Conservation (phyloP, 2,329 filamentous ascomycete species). For the Microcyclospora tardicrescens region DNA sequence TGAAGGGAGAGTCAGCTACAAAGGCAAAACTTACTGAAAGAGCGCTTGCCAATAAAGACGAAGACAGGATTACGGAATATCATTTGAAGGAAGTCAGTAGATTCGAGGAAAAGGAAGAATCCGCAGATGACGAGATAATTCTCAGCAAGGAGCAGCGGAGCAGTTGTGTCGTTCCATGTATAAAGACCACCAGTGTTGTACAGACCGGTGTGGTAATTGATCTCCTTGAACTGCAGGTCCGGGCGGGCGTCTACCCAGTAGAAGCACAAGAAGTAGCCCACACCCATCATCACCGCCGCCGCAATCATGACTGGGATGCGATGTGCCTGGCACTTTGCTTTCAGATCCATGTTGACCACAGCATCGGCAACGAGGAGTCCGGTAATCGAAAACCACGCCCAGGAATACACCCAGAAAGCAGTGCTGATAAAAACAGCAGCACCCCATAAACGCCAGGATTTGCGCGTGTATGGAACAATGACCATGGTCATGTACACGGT, state of each 20-base stretch:
- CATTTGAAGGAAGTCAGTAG: slow-evolving; percentile 23
- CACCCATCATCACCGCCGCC: slow-evolving; percentile 20
- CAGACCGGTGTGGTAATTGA: slow-evolving; percentile 29
- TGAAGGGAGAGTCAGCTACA: not conserved
- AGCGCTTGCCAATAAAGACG: slow-evolving; percentile 28
- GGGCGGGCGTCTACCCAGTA: slow-evolving; percentile 30
- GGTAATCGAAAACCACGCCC: slow-evolving; percentile 35
- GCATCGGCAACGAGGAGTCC: slow-evolving; percentile 30
- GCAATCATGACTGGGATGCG: slow-evolving; percentile 22
- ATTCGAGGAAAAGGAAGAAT: slow-evolving; percentile 30
- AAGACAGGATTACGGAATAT: slow-evolving; percentile 25
- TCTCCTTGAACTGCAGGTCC: slow-evolving; percentile 24
- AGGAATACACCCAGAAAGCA: slow-evolving; percentile 36
- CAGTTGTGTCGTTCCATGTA: slow-evolving; percentile 18
- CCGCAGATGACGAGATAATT: slow-evolving; percentile 34
- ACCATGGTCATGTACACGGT: slow-evolving; percentile 36
- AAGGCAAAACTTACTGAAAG: slow-evolving; percentile 28
- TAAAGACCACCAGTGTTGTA: slow-evolving; percentile 29
- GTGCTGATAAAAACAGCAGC: slow-evolving; percentile 29
- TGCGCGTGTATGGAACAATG: slow-evolving; percentile 31
- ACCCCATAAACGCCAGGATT: slow-evolving; percentile 28
- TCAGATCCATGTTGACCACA: slow-evolving; percentile 30
- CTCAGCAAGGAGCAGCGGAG: slow-evolving; percentile 29
- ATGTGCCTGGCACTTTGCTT: slow-evolving; percentile 13
- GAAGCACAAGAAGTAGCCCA: slow-evolving; percentile 30